Conservation (phyloP, 2,329 filamentous ascomycete species). For the Helicocarpus griseus region DNA sequence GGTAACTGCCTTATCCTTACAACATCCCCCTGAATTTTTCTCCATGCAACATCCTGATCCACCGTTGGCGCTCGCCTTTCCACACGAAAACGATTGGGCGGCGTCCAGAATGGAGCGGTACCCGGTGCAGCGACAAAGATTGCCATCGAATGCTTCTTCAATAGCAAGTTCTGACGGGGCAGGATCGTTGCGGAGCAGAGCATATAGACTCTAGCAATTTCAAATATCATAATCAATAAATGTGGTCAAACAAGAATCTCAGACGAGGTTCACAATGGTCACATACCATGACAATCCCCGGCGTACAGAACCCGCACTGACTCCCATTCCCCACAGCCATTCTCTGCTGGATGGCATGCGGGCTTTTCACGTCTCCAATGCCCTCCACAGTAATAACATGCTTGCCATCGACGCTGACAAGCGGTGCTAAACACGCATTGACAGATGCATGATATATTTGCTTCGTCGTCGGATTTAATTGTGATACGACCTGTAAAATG, state of each 20-base stretch:
- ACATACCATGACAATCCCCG: slow-evolving; percentile 79
- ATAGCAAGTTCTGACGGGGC: slow-evolving; percentile 70
- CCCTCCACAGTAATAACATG: slow-evolving; percentile 97
- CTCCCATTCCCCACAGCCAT: slow-evolving; percentile 87
- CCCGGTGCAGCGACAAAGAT: slow-evolving; percentile 89
- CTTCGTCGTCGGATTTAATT: slow-evolving; percentile 85
- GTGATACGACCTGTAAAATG: slow-evolving; percentile 58
- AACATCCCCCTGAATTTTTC: slow-evolving; percentile 49
- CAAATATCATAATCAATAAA: slow-evolving; percentile 5
- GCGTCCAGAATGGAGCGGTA: slow-evolving; percentile 91
- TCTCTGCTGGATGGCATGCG: slow-evolving; percentile 83
- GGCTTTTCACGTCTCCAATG: slow-evolving; percentile 76
- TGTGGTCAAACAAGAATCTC: background rate
- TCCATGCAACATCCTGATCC: slow-evolving; percentile 65
- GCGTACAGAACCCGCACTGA: slow-evolving; percentile 93
- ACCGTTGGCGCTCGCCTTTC: slow-evolving; percentile 47
- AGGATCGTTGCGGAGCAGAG: slow-evolving; percentile 74
- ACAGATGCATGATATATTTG: slow-evolving; percentile 93
- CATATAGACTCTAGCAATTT: slow-evolving; percentile 66
- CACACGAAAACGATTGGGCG: slow-evolving; percentile 70
- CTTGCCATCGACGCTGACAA: slow-evolving; percentile 90
- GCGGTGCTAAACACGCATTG: slow-evolving; percentile 87
- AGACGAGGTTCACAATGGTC: background rate
- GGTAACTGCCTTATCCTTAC: slow-evolving; percentile 46
- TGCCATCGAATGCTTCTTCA: slow-evolving; percentile 95